Evolutionary conservation across 495 filamentous ascomycete genomes (phyloP).

Genomic region (Amphirosellinia nigrospora): DNA sequence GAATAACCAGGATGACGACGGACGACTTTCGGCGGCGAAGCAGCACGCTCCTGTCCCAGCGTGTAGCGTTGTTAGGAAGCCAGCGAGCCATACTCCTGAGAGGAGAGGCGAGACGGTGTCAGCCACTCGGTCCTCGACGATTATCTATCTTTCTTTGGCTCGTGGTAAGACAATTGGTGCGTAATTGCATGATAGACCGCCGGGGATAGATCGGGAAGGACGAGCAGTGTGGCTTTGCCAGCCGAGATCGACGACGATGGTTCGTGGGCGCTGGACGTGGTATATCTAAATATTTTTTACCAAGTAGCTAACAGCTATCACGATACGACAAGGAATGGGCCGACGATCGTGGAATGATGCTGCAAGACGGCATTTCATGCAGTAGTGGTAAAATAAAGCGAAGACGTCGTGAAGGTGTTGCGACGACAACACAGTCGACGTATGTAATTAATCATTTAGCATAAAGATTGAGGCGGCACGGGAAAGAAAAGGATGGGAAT

Average conservation of each 20-base stretch:
- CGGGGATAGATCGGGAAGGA: background rate
- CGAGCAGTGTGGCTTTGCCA: background rate
- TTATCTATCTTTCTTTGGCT: background rate
- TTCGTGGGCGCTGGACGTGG: background rate
- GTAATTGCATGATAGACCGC: constrained; percentile 10
- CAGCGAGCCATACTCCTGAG: constrained; percentile 19
- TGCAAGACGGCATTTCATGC: background rate
- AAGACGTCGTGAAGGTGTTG: background rate
- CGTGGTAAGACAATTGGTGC: background rate
- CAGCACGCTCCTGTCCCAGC: constrained; percentile 30
- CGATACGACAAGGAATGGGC: constrained; percentile 3
- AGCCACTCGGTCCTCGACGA: background rate
- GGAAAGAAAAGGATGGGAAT: background rate
- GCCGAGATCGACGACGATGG: background rate
- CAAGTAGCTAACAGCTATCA: background rate
- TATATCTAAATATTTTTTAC: background rate
- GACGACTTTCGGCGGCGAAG: constrained; percentile 30
- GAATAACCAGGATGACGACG: constrained; percentile 35
- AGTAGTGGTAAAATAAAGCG: background rate
- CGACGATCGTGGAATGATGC: constrained; percentile 10
- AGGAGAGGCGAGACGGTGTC: background rate
- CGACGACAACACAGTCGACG: background rate
- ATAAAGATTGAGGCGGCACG: background rate
- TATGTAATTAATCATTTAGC: background rate
- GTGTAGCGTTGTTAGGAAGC: constrained; percentile 1